phyloP scores from a whole-genome alignment of 2,329 filamentous ascomycete genomes.

The Chaetomiaceae sp. region DNA sequence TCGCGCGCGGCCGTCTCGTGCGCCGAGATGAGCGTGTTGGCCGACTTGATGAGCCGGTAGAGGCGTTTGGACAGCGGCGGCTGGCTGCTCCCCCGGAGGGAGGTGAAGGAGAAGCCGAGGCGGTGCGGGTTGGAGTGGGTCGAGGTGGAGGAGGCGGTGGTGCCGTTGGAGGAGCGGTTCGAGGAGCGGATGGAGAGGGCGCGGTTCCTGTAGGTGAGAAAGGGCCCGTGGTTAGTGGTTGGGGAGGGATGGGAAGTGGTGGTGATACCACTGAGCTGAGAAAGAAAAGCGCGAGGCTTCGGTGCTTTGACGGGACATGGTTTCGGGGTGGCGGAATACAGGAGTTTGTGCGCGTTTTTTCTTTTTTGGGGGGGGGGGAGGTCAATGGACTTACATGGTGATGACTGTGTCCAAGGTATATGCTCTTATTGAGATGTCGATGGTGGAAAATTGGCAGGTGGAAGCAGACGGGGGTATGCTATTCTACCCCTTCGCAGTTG shows the following conservation, averaged over 20 bases:
- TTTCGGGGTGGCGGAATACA: not conserved
- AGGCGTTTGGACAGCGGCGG: conserved; percentile 86
- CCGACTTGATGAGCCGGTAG: conserved; percentile 88
- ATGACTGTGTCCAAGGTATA: conserved; percentile 1
- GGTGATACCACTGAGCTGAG: conserved; percentile 22
- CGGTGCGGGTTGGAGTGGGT: conserved; percentile 35
- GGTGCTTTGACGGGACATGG: conserved; percentile 24
- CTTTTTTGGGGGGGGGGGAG: not conserved
- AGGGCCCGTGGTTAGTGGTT: conserved; percentile 13
- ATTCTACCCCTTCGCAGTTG: too few relatives aligned
- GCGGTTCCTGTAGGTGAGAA: conserved; percentile 55
- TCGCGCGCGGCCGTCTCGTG: conserved; percentile 84
- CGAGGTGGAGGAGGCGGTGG: conserved; percentile 48
- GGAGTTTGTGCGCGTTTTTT: too few relatives aligned
- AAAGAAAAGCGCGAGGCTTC: conserved; percentile 22
- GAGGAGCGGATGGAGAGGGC: conserved; percentile 69
- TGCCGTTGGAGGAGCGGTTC: conserved; percentile 36
- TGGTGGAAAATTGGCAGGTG: too few relatives aligned
- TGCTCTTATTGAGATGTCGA: too few relatives aligned
- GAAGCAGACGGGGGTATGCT: too few relatives aligned
- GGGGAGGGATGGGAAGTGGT: not conserved
- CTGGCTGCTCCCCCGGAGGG: conserved; percentile 73
- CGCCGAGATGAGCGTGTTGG: conserved; percentile 81
- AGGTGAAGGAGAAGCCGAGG: conserved; percentile 71
- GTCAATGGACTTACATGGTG: conserved; percentile 28